Evolutionary conservation across 768 basidiomycete species (phyloP), one percentile per base, ranked within the genome.

Genomic region (Leccinum truebloodii): DNA sequence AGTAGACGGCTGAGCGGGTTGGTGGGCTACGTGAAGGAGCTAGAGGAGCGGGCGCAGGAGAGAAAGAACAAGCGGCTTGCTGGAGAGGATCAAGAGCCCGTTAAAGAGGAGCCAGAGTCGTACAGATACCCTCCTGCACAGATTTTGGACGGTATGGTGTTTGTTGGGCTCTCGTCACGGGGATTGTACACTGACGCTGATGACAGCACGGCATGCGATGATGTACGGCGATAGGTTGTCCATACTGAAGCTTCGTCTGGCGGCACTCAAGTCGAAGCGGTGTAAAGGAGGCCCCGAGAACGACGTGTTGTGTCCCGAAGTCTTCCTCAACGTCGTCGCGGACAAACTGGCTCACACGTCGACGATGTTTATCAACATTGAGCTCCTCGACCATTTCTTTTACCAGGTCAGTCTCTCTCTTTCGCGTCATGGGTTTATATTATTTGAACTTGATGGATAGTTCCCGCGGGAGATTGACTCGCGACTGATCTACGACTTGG

Each of bases 391-490:
- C 68, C 95, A 98, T 67, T 99, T 98, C 82, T 98, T 98, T 81
- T 97, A 98, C 70, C 94, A 96, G 81, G 94, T 92, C 65, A 49
- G 83, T 71, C 22, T 28, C 35, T 24, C 35, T 24, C 32, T 22
- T n/a, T 7, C n/a, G 3, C 14, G 51, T 16, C 18, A 13, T 22
- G 12, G 22, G n/a, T 0, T 7, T 4, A 8, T 16, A 14, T 12
- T 48, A 41, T 48, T 48, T 63, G 28, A 63, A 24, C 58, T n/a
- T 2, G 35, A 13, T 32, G 59, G 4, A 6, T 62, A 97, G 92
- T 98, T 99, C 80, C 96, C 97, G 62, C 87, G 96, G 34, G 96
- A 98, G 77, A 98, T 99, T 59, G 96, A 98, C 73, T 92, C 93
- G 22, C 84, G 95, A 26, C 76, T 99, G 54, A 81, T 96, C 30